phyloP scores from a whole-genome alignment of 495 filamentous ascomycete genomes.

The Massariosphaeria phaeospora region DNA sequence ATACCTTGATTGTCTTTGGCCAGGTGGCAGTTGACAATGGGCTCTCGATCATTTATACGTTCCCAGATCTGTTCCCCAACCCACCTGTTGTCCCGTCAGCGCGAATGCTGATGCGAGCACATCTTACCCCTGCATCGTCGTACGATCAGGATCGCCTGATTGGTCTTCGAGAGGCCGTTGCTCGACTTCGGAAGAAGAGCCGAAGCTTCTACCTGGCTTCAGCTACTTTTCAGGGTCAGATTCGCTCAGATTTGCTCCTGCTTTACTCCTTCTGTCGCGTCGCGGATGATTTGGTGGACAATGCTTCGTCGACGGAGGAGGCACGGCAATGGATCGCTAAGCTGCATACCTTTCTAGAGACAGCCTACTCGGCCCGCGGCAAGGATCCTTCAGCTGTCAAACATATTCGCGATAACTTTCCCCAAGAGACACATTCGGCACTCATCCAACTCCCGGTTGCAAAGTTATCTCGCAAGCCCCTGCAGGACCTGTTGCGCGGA shows the following conservation, averaged over 20 bases:
- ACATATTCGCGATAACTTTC: slow-evolving; percentile 46
- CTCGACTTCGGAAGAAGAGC: slow-evolving; percentile 53
- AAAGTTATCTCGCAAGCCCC: slow-evolving; percentile 49
- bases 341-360: slow-evolving; percentile 49
- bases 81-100: slow-evolving; percentile 45
- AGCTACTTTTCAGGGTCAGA: slow-evolving; percentile 55
- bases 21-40: slow-evolving; percentile 59
- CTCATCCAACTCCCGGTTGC: slow-evolving; percentile 51
- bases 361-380: slow-evolving; percentile 34
- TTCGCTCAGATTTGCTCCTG: slow-evolving; percentile 61
- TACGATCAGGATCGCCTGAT: slow-evolving; percentile 51
- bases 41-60: slow-evolving; percentile 53
- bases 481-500: slow-evolving; percentile 56
- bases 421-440: slow-evolving; percentile 44
- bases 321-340: slow-evolving; percentile 49
- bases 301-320: slow-evolving; percentile 45
- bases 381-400: slow-evolving; percentile 26
- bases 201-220: slow-evolving; percentile 66
- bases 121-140: slow-evolving; percentile 41
- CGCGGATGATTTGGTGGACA: slow-evolving; percentile 64
- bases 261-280: slow-evolving; percentile 69
- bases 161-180: slow-evolving; percentile 52
- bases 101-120: slow-evolving; percentile 43
- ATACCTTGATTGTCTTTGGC: slow-evolving; percentile 60
- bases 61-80: slow-evolving; percentile 47